These are phyloP conservation scores for Aplosporella prunicola DNA, from an alignment of 2,329 filamentous ascomycete species.

Conservation along the genomic window DNA sequence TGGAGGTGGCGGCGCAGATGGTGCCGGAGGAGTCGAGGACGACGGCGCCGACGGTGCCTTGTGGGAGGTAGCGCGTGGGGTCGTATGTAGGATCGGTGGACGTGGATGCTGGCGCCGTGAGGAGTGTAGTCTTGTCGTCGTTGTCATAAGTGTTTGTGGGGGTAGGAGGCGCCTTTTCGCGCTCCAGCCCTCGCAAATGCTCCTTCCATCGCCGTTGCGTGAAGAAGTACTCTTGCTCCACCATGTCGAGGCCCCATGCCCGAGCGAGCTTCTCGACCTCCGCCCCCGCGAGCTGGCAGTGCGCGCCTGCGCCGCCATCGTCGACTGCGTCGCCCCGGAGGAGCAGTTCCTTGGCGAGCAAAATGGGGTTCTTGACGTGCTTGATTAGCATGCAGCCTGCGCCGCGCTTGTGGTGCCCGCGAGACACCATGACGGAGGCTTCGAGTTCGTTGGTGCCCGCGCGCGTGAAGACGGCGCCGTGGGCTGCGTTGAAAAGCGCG, in stretches of 20 bases:
- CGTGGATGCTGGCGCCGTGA: background rate
- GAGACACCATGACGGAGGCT: slow-evolving; percentile 75
- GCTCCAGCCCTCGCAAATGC: slow-evolving; percentile 52
- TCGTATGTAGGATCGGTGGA: slow-evolving; percentile 46
- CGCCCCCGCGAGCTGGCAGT: slow-evolving; percentile 58
- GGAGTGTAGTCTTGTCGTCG: background rate
- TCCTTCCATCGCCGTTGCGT: slow-evolving; percentile 72
- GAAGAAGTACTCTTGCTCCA: slow-evolving; percentile 65
- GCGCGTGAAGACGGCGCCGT: slow-evolving; percentile 77
- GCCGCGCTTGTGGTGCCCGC: slow-evolving; percentile 62
- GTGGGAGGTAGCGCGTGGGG: slow-evolving; percentile 58
- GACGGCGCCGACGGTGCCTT: slow-evolving; percentile 78
- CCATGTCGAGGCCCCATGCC: slow-evolving; percentile 60
- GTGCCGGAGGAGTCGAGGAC: slow-evolving; percentile 68
- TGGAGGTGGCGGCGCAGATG: slow-evolving; percentile 56
- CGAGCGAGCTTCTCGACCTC: slow-evolving; percentile 61
- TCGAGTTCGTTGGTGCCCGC: slow-evolving; percentile 79
- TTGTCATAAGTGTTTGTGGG: background rate
- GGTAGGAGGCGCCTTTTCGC: slow-evolving; percentile 25
- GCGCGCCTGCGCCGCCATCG: slow-evolving; percentile 52
- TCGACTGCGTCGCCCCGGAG: slow-evolving; percentile 55
- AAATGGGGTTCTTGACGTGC: slow-evolving; percentile 70
- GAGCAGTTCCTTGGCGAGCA: slow-evolving; percentile 62
- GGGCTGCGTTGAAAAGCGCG: slow-evolving; percentile 73
- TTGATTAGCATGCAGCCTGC: slow-evolving; percentile 66